These are phyloP conservation scores for Geotrichum cucujoidarum DNA, from an alignment of 1,139 yeast genomes.

Conservation along the genomic window DNA sequence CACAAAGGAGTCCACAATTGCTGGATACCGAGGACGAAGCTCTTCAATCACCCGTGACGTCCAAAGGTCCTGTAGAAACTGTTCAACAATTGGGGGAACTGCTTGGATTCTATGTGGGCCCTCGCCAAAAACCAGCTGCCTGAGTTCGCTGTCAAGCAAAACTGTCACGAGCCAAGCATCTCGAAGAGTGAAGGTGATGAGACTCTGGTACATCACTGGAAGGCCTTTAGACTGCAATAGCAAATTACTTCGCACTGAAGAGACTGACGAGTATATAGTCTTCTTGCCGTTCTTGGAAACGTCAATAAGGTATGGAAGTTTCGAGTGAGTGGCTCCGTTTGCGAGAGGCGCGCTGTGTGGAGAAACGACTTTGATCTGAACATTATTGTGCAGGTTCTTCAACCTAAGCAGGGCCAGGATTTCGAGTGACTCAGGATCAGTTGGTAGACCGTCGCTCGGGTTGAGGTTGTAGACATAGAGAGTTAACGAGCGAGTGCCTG, in stretches of 20 bases:
- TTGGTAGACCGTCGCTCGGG: constrained; percentile 23
- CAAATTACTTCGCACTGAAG: constrained; percentile 12
- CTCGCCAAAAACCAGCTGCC: constrained; percentile 18
- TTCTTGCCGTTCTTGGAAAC: constrained; percentile 12
- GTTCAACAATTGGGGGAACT: constrained; percentile 14
- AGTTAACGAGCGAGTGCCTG: not conserved
- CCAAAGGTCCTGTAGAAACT: constrained; percentile 15
- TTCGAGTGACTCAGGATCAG: constrained; percentile 34
- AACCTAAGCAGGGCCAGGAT: constrained; percentile 25
- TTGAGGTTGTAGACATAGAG: constrained; percentile 31
- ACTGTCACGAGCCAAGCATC: constrained; percentile 34
- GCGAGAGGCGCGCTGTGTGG: constrained; percentile 25
- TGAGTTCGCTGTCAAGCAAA: constrained; percentile 21
- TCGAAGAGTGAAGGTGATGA: constrained; percentile 29
- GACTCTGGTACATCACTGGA: constrained; percentile 25
- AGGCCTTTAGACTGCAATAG: constrained; percentile 10
- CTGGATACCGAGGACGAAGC: constrained; percentile 16
- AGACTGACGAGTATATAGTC: constrained; percentile 12
- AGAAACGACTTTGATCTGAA: constrained; percentile 10
- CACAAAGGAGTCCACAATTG: constrained; percentile 12
- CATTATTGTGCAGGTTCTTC: constrained; percentile 11
- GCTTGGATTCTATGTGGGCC: constrained; percentile 13
- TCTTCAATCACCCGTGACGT: constrained; percentile 8
- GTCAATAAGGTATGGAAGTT: constrained; percentile 26
- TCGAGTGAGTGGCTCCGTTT: constrained; percentile 11